phyloP scores from a whole-genome alignment of 2,329 filamentous ascomycete genomes.

The Westerdykella ornata region DNA sequence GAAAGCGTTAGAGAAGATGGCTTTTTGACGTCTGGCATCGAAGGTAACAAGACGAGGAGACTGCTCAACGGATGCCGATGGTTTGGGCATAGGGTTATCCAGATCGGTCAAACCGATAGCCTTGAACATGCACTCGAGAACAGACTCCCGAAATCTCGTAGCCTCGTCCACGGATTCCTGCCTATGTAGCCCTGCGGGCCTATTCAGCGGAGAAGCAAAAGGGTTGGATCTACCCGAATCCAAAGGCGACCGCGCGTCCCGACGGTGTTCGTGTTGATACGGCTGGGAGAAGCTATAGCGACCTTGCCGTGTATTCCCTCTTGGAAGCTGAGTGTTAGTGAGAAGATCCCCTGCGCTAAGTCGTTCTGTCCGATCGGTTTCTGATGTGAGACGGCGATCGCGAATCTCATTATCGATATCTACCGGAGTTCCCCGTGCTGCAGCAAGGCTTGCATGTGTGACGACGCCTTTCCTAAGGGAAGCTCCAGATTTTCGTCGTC shows the following conservation, averaged over 20 bases:
- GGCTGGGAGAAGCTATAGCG: slow-evolving; percentile 45
- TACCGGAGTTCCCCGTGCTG: slow-evolving; percentile 39
- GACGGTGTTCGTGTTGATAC: slow-evolving; percentile 33
- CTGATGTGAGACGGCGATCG: slow-evolving; percentile 20
- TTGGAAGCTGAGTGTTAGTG: slow-evolving; percentile 66
- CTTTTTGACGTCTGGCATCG: slow-evolving; percentile 73
- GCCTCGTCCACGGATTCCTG: slow-evolving; percentile 85
- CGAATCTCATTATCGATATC: slow-evolving; percentile 18
- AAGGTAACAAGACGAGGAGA: slow-evolving; percentile 80
- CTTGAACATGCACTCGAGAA: slow-evolving; percentile 93
- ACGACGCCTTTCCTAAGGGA: slow-evolving; percentile 69
- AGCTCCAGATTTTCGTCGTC: slow-evolving; percentile 63
- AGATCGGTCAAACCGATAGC: slow-evolving; percentile 74
- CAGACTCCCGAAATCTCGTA: slow-evolving; percentile 77
- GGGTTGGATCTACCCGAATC: slow-evolving; percentile 40
- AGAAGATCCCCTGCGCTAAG: slow-evolving; percentile 62
- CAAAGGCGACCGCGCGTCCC: slow-evolving; percentile 42
- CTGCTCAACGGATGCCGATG: slow-evolving; percentile 67
- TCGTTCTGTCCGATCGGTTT: slow-evolving; percentile 24
- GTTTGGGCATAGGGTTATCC: slow-evolving; percentile 58
- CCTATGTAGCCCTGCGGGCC: slow-evolving; percentile 50
- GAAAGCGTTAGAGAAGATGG: slow-evolving; percentile 79
- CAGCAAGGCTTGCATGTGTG: slow-evolving; percentile 56
- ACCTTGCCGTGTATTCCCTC: slow-evolving; percentile 49
- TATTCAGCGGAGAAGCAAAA: slow-evolving; percentile 31